A percentile compares a stretch with the other conserved stretches of the same genome.
Conservation (phyloP, 2,329 filamentous ascomycete species). For the Fusarium acutatum region DNA sequence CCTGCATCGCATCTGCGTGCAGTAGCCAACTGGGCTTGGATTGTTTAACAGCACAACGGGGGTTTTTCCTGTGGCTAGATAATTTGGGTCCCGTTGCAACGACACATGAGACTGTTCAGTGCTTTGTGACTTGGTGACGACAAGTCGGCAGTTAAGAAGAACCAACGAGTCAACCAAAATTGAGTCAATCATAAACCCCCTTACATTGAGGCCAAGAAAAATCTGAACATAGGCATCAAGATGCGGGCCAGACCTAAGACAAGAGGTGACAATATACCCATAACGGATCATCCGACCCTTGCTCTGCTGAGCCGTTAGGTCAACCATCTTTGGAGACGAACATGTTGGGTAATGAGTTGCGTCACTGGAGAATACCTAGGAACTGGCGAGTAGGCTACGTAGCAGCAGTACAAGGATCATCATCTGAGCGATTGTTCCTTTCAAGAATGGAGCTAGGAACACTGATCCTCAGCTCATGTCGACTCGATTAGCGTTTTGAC, state of each 20-base stretch:
- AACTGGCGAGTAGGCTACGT: background rate
- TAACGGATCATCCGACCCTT: background rate
- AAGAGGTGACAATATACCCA: background rate
- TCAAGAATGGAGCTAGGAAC: background rate
- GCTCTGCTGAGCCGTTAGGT: background rate
- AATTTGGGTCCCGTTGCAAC: background rate
- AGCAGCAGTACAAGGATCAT: background rate
- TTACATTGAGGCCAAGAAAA: constrained; percentile 15
- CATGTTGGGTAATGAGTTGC: background rate
- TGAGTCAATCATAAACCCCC: background rate
- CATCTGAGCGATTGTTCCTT: background rate
- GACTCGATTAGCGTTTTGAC: background rate
- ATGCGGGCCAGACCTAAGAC: background rate
- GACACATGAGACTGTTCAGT: background rate
- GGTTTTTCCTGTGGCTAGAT: background rate
- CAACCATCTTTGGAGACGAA: background rate
- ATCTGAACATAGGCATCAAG: background rate
- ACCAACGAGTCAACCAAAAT: background rate
- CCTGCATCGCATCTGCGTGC: constrained; percentile 7
- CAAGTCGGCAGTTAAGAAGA: background rate
- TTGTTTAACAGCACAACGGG: background rate
- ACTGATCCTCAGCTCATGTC: background rate
- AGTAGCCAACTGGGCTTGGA: background rate
- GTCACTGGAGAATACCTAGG: background rate
- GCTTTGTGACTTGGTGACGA: background rate